Evolutionary conservation across 805 yeast species (phyloP), one percentile per base, ranked within the genome.

Genomic region (Ogataea zsoltii): DNA sequence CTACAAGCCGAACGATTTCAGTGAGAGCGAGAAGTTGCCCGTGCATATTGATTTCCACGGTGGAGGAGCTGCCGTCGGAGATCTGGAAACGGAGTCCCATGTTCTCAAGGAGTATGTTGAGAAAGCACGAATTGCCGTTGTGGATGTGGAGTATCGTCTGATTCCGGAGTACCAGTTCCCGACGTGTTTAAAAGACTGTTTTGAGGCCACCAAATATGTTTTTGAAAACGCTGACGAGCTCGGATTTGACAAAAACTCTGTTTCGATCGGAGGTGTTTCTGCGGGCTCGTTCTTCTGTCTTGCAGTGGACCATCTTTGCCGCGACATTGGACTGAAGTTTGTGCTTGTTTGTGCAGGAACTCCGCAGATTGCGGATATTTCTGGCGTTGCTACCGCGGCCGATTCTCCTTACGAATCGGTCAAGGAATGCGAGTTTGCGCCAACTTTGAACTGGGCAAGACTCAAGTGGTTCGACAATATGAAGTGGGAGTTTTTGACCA

Each of bases 31-130:
- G 5, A 41, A 44, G 10, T 41, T 62, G 15, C 68, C 67, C 3
- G 66, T 61, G 13, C 66, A 63, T 42, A 47, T 63, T n/a, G 62
- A 62, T 42, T 63, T 56, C 52, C 68, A 64, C 38, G 67, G 68
- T 17, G 68, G 68, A 16, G 68, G 67, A 13, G 61, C 64, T 42
- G 67, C 62, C 11, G 49, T 63, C 26, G 68, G 68, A 12, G 66
- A 58, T 37, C 49, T 63, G 19, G 62, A 61, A 25, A 60, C 67
- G 1, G 68, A 64, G 33, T 46, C 57, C 11, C 66, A 62, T 32
- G 46, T 61, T 7, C 41, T 62, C 37, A 56, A 57, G 38, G 66
- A 63, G 42, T 62, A 58, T 45, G 61, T 55, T 28, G 41, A 49
- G 10, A 40, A 46, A 32, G 57, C 64, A 7, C 46, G 50, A 16